These are phyloP conservation scores for Coemansia interrupta DNA, from an alignment of 192 early-diverging fungal species.

Conservation along the genomic window DNA sequence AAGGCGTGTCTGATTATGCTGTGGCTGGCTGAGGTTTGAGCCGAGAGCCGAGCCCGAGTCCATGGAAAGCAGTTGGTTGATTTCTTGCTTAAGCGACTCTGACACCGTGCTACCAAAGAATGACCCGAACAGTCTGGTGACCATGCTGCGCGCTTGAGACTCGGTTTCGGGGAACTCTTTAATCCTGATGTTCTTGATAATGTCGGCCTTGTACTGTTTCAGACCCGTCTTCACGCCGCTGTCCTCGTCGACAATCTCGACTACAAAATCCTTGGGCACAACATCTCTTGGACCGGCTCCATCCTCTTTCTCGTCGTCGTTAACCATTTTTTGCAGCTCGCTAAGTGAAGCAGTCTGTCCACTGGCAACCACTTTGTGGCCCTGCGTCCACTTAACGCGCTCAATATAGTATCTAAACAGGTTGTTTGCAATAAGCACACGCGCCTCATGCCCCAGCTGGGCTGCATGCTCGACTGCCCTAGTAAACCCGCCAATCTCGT, in stretches of 20 bases:
- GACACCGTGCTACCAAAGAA: too few species aligned
- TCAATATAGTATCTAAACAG: neutral
- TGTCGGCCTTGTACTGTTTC: constrained; percentile 16
- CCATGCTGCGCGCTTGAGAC: neutral
- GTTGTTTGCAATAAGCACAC: constrained; percentile 35
- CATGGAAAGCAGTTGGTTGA: too few species aligned
- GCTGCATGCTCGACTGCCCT: constrained; percentile 44
- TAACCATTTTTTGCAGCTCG: neutral
- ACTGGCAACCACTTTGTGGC: neutral
- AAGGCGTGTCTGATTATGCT: too few species aligned
- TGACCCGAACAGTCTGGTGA: neutral
- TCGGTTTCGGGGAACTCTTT: constrained; percentile 46
- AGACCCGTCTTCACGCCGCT: neutral
- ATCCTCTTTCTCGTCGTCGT: neutral
- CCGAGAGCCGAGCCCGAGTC: too few species aligned
- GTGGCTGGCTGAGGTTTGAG: too few species aligned
- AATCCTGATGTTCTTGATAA: constrained; percentile 44
- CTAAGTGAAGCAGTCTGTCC: neutral
- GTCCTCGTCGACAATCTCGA: neutral
- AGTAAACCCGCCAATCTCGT: constrained; percentile 58
- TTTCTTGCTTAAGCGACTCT: too few species aligned
- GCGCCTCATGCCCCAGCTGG: constrained; percentile 35
- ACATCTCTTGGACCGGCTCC: neutral
- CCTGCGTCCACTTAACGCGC: neutral
- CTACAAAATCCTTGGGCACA: neutral